Percentiles rank a stretch among this genome's conserved stretches.
Evolutionary conservation across 2,329 filamentous ascomycete species (phyloP).

Genomic region (Cladosporium colombiae): DNA sequence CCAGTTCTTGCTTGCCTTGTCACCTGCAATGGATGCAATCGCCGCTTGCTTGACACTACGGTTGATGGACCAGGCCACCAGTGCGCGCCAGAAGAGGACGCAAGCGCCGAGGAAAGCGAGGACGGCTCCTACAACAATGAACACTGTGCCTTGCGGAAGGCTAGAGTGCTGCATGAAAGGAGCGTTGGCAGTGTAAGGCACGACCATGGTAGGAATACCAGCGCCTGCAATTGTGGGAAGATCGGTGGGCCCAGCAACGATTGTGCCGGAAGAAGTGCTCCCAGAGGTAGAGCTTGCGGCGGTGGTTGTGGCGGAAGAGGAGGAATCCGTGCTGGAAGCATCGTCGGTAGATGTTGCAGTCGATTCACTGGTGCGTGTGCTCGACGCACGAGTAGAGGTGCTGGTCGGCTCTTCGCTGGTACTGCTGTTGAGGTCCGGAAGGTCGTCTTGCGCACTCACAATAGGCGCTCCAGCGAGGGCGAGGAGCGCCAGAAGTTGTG

Average conservation of each 20-base stretch:
- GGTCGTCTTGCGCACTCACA: slow-evolving; percentile 30
- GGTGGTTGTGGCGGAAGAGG: slow-evolving; percentile 25
- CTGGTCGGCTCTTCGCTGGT: slow-evolving; percentile 27
- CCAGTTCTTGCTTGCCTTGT: slow-evolving; percentile 36
- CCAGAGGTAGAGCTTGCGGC: slow-evolving; percentile 27
- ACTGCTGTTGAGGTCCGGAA: slow-evolving; percentile 32
- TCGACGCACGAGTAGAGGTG: slow-evolving; percentile 26
- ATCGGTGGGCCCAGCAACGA: slow-evolving; percentile 38
- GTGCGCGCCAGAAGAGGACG: slow-evolving; percentile 83
- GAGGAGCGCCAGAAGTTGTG: slow-evolving; percentile 25
- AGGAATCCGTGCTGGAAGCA: slow-evolving; percentile 29
- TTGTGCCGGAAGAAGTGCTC: slow-evolving; percentile 24
- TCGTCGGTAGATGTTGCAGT: slow-evolving; percentile 30
- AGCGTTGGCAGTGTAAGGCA: slow-evolving; percentile 80
- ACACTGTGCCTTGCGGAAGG: slow-evolving; percentile 89
- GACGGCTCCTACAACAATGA: slow-evolving; percentile 89
- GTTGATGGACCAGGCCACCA: slow-evolving; percentile 88
- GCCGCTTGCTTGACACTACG: slow-evolving; percentile 86
- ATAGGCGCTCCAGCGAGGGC: slow-evolving; percentile 28
- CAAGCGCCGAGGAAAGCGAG: slow-evolving; percentile 79
- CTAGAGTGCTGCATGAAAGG: slow-evolving; percentile 89
- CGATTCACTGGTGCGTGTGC: slow-evolving; percentile 26
- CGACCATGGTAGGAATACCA: slow-evolving; percentile 67
- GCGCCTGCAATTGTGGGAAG: slow-evolving; percentile 59
- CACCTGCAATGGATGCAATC: slow-evolving; percentile 62